Percentiles rank a stretch among this genome's conserved stretches.
phyloP scores from a whole-genome alignment of 179 eudicot species.

The Gypsophila paniculata region DNA sequence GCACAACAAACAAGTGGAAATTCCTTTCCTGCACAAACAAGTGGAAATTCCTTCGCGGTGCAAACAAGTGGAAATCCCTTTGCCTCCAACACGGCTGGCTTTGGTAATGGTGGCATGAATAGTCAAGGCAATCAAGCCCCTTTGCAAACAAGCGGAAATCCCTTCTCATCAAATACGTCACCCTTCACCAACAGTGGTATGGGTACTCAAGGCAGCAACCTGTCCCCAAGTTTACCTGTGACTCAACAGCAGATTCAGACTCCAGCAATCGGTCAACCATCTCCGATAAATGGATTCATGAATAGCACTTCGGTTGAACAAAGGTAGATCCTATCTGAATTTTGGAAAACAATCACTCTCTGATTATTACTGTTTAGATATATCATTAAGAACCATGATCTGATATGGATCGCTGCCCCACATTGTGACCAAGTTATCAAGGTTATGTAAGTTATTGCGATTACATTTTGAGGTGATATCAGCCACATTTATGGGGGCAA shows the following conservation, averaged over 20 bases:
- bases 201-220: constrained; percentile 29
- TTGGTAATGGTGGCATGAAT: constrained; percentile 19
- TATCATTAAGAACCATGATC: background rate
- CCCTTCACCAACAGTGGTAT: constrained; percentile 33
- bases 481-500: background rate
- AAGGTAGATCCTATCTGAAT: constrained; percentile 23
- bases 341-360: no score
- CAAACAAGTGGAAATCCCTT: constrained; percentile 37
- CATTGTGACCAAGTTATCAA: background rate
- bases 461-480: background rate
- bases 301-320: constrained; percentile 27
- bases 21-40: constrained; percentile 24
- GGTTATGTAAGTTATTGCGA: background rate
- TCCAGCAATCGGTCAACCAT: constrained; percentile 33
- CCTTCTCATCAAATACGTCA: constrained; percentile 29
- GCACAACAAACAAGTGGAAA: constrained; percentile 38
- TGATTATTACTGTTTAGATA: no score
- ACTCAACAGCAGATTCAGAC: constrained; percentile 40
- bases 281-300: constrained; percentile 28
- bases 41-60: constrained; percentile 37
- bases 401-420: background rate
- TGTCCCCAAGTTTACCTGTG: constrained; percentile 27
- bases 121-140: constrained; percentile 24
- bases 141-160: constrained; percentile 16
- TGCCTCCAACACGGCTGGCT: constrained; percentile 9